A percentile compares a stretch with the other conserved stretches of the same genome.
These are phyloP conservation scores for Larix kaempferi DNA, from an alignment of 75 land plant species.

Conservation along the genomic window DNA sequence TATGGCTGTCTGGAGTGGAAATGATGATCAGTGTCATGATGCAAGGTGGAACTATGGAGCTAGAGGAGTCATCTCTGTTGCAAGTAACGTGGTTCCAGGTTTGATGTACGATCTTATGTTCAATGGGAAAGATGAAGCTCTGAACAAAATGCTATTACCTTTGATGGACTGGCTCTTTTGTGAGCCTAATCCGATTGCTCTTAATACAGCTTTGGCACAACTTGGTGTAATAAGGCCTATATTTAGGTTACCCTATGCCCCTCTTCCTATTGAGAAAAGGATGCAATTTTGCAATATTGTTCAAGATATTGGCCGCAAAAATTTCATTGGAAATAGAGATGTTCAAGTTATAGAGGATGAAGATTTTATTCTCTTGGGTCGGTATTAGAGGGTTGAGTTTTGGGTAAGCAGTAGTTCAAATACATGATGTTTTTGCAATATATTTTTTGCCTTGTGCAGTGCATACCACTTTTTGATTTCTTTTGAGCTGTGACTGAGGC, in stretches of 20 bases:
- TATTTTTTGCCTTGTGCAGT: too few relatives aligned
- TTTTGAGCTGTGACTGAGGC: too few relatives aligned
- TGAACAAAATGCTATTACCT: constrained; percentile 59
- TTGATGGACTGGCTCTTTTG: constrained; percentile 75
- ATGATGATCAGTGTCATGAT: constrained; percentile 80
- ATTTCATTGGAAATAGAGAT: constrained; percentile 72
- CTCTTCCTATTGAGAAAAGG: constrained; percentile 51
- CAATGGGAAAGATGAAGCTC: constrained; percentile 37
- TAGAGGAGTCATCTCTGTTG: constrained; percentile 40
- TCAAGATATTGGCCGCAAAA: constrained; percentile 57
- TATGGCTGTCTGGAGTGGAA: constrained; percentile 75
- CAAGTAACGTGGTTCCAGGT: constrained; percentile 36
- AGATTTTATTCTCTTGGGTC: constrained; percentile 61
- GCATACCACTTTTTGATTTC: too few relatives aligned
- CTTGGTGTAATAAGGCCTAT: constrained; percentile 75
- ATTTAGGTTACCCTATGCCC: constrained; percentile 76
- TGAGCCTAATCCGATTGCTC: constrained; percentile 82
- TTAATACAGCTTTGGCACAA: constrained; percentile 86
- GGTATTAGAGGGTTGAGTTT: constrained; percentile 26
- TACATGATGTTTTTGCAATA: too few relatives aligned
- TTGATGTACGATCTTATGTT: constrained; percentile 30
- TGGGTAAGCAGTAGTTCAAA: too few relatives aligned
- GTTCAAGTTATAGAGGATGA: constrained; percentile 66
- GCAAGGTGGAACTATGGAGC: constrained; percentile 46
- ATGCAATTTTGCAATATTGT: constrained; percentile 66